Percentiles rank a stretch among this genome's conserved stretches.
phyloP scores from a whole-genome alignment of 768 basidiomycete species.

The Leccinum imitatum region DNA sequence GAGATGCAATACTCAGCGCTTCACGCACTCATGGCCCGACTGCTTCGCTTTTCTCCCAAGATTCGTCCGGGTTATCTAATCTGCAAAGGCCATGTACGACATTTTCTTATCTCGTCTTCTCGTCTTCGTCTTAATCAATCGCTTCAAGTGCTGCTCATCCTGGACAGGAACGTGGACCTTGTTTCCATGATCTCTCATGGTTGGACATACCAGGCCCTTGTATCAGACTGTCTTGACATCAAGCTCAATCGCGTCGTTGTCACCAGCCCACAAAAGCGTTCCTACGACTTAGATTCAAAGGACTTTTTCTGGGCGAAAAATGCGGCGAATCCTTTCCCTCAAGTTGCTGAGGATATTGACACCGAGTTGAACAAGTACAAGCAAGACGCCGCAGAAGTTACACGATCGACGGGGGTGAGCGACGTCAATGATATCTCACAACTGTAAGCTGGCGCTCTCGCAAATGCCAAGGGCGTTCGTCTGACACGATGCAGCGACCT shows the following conservation, averaged over 20 bases:
- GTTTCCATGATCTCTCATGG: slow-evolving; percentile 93
- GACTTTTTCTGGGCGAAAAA: slow-evolving; percentile 99
- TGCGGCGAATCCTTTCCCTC: slow-evolving; percentile 94
- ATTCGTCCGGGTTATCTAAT: slow-evolving; percentile 78
- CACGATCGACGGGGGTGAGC: slow-evolving; percentile 91
- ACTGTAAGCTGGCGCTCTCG: slow-evolving; percentile 53
- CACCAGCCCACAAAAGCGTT: slow-evolving; percentile 66
- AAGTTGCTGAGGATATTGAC: slow-evolving; percentile 98
- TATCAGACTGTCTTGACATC: slow-evolving; percentile 97
- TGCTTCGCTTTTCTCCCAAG: slow-evolving; percentile 72
- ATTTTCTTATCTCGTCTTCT: neutral
- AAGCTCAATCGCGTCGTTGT: slow-evolving; percentile 94
- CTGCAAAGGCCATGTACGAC: slow-evolving; percentile 82
- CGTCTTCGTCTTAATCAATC: slow-evolving; percentile 10
- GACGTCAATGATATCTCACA: slow-evolving; percentile 95
- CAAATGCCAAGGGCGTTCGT: neutral
- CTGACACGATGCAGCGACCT: slow-evolving; percentile 56
- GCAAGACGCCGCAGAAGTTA: slow-evolving; percentile 95
- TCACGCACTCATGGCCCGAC: slow-evolving; percentile 58
- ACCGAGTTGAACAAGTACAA: slow-evolving; percentile 88
- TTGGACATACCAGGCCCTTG: slow-evolving; percentile 98
- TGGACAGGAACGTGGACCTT: slow-evolving; percentile 94
- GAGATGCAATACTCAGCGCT: slow-evolving; percentile 76
- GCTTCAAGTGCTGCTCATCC: slow-evolving; percentile 77
- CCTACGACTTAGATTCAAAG: slow-evolving; percentile 95